phyloP scores from a whole-genome alignment of 305 asterid species.

The Caryopteris hybrid region DNA sequence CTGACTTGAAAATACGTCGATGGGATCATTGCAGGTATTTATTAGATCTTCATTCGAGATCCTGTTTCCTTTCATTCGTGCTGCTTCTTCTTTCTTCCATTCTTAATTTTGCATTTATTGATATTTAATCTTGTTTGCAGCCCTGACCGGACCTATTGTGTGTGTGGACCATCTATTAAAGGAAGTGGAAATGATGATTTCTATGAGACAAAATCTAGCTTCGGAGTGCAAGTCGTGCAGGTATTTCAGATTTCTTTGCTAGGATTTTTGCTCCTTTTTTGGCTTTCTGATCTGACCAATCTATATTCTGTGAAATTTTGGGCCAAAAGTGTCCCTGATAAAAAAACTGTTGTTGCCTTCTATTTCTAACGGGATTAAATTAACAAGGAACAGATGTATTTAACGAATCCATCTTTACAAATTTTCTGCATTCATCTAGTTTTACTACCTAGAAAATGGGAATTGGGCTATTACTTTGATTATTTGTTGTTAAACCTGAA shows the following conservation, averaged over 20 bases:
- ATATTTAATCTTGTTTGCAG: constrained; percentile 38
- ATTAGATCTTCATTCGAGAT: constrained; percentile 10
- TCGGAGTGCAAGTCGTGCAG: constrained; percentile 98
- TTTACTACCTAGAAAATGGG: too few species aligned
- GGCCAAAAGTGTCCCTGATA: too few species aligned
- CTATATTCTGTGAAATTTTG: too few species aligned
- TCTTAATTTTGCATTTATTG: constrained; percentile 4
- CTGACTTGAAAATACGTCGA: constrained; percentile 93
- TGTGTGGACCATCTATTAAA: constrained; percentile 90
- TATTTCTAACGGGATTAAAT: too few species aligned
- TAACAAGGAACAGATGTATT: too few species aligned
- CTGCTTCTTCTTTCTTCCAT: background rate
- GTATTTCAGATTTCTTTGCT: constrained; percentile 39
- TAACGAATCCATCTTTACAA: too few species aligned
- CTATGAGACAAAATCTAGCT: constrained; percentile 89
- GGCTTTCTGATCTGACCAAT: background rate
- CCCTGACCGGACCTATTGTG: constrained; percentile 87
- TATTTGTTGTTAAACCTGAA: too few species aligned
- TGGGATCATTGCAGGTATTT: constrained; percentile 92
- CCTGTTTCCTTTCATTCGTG: constrained; percentile 1
- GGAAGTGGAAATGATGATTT: constrained; percentile 81
- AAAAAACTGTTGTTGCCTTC: too few species aligned
- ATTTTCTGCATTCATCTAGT: too few species aligned
- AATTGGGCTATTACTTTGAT: too few species aligned
- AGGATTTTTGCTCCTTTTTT: constrained; percentile 3